These are phyloP conservation scores for Eragrostis tef DNA, from an alignment of 202 grass and related monocot species.

Conservation along the genomic window DNA sequence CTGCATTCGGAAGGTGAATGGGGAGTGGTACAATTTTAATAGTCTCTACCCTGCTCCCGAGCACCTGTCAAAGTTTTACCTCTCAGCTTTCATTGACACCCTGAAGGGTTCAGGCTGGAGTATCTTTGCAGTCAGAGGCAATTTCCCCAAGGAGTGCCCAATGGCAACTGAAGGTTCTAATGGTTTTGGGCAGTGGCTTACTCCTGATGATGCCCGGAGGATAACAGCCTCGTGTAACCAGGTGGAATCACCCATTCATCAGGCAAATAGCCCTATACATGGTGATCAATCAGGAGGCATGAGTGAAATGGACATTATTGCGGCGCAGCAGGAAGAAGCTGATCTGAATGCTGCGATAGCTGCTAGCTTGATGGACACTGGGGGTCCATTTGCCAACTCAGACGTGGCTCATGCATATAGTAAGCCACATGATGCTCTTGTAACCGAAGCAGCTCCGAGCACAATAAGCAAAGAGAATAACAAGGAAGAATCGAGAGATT, in stretches of 20 bases:
- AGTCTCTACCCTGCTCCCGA: constrained; percentile 93
- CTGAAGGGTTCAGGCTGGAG: constrained; percentile 95
- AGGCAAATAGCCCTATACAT: constrained; percentile 17
- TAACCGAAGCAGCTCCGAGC: constrained; percentile 28
- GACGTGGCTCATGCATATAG: constrained; percentile 20
- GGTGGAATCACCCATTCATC: constrained; percentile 42
- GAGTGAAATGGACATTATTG: constrained; percentile 69
- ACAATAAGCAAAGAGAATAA: constrained; percentile 28
- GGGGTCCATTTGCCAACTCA: constrained; percentile 28
- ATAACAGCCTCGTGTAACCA: constrained; percentile 83
- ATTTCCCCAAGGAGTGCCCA: constrained; percentile 89
- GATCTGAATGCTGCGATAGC: constrained; percentile 88
- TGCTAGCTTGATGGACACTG: constrained; percentile 82
- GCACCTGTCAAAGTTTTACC: constrained; percentile 94
- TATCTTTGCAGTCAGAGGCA: constrained; percentile 84
- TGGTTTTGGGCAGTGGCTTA: constrained; percentile 91
- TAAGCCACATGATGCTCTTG: constrained; percentile 19
- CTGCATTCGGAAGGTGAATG: constrained; percentile 92
- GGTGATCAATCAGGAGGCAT: constrained; percentile 44
- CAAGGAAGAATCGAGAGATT: constrained; percentile 23
- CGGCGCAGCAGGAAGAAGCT: constrained; percentile 73
- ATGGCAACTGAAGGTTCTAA: constrained; percentile 69
- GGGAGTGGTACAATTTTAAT: constrained; percentile 97
- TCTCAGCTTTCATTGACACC: constrained; percentile 82
- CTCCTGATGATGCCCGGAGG: constrained; percentile 73